phyloP scores from a whole-genome alignment of 306 rosid species.

The Casuarina equisetifolia region DNA sequence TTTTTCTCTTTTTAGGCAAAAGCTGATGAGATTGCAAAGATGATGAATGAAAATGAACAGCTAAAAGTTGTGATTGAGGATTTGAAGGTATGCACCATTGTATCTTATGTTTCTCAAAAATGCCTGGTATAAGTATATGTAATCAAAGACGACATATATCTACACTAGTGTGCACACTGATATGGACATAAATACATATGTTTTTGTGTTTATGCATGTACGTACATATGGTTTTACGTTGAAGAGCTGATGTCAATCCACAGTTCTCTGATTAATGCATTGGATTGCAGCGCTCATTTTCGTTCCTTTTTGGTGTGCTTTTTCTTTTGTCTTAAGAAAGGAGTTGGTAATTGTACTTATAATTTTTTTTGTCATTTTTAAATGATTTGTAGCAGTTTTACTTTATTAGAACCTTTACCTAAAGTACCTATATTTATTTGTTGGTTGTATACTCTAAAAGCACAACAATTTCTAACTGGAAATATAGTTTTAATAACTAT shows the following conservation, averaged over 20 bases:
- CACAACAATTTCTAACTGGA: neutral
- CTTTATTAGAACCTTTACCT: neutral
- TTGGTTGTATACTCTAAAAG: conserved; percentile 1
- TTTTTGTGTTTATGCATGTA: neutral
- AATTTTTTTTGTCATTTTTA: neutral
- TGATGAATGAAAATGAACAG: conserved; percentile 97
- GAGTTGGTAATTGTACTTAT: neutral
- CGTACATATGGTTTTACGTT: neutral
- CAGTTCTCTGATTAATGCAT: neutral
- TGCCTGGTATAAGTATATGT: neutral
- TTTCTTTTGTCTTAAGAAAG: neutral
- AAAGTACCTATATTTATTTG: neutral
- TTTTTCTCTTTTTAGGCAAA: conserved; percentile 61
- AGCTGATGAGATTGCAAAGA: conserved; percentile 93
- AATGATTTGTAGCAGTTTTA: neutral
- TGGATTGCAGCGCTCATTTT: neutral
- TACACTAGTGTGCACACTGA: no score
- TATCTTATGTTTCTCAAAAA: conserved; percentile 16
- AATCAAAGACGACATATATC: no score
- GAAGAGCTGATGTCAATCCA: neutral
- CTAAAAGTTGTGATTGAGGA: conserved; percentile 70
- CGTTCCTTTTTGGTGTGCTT: neutral
- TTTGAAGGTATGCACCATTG: conserved; percentile 59
- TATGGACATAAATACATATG: neutral
- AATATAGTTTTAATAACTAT: neutral